Conservation (phyloP, 495 filamentous ascomycete species). For the Daldinia loculata region DNA sequence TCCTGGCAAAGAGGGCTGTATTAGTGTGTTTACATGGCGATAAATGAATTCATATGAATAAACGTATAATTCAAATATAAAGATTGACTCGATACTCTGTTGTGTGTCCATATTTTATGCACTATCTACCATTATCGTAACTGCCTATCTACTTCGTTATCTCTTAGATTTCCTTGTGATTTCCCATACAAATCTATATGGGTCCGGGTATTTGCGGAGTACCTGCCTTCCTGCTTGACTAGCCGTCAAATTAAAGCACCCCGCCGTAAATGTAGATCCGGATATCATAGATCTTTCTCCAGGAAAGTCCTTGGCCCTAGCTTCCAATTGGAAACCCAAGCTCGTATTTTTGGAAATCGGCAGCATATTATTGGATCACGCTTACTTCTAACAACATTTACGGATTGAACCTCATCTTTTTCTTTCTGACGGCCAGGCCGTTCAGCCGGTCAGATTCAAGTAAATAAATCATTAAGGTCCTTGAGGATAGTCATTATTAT, state of each 20-base stretch:
- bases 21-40: too few relatives aligned
- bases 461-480: neutral
- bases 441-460: neutral
- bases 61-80: too few relatives aligned
- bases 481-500: neutral
- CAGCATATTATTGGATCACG: constrained; percentile 29
- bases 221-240: neutral
- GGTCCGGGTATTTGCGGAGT: constrained; percentile 22
- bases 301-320: constrained; percentile 16
- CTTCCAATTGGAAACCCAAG: constrained; percentile 7
- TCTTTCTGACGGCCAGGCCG: neutral
- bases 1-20: too few relatives aligned
- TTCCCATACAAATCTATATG: constrained; percentile 2
- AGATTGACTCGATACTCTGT: too few relatives aligned
- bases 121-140: neutral
- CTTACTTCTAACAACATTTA: neutral
- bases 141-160: neutral
- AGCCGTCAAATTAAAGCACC: constrained; percentile 12
- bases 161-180: constrained; percentile 1
- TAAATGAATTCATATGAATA: too few relatives aligned
- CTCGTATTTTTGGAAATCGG: constrained; percentile 37
- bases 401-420: neutral
- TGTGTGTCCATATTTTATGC: too few relatives aligned
- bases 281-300: constrained; percentile 17
- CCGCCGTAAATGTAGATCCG: constrained; percentile 26